These are phyloP conservation scores for Leccinum insolens DNA, from an alignment of 1,284 basidiomycete genomes.

Conservation along the genomic window DNA sequence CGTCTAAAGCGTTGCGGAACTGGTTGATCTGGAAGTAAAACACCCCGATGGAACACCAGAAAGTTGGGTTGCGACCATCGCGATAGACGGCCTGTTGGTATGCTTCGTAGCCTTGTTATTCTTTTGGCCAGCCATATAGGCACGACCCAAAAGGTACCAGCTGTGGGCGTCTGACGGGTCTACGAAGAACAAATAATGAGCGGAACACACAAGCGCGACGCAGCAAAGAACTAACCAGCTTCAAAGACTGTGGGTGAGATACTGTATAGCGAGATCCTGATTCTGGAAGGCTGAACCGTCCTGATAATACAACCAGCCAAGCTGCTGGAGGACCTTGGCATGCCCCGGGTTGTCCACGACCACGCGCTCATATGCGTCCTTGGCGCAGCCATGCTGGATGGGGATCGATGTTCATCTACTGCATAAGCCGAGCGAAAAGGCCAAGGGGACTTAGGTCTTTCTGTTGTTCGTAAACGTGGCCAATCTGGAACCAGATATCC, in stretches of 20 bases:
- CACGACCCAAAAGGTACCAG: conserved; percentile 98
- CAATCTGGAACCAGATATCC: conserved; percentile 99
- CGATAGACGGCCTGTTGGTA: conserved; percentile 99
- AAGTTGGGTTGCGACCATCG: conserved; percentile 97
- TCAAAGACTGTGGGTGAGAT: conserved; percentile 80
- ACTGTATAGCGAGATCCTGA: conserved; percentile 92
- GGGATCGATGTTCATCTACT: conserved; percentile 8
- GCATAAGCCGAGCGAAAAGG: neutral
- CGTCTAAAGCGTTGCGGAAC: conserved; percentile 96
- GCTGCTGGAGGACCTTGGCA: conserved; percentile 96
- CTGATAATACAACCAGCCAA: conserved; percentile 98
- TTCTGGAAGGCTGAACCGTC: conserved; percentile 93
- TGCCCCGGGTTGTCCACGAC: conserved; percentile 92
- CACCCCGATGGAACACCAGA: conserved; percentile 99
- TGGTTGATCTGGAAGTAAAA: conserved; percentile 99
- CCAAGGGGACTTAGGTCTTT: conserved; percentile 72
- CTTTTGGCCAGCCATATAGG: conserved; percentile 99
- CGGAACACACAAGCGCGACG: neutral
- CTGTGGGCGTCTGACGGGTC: conserved; percentile 97
- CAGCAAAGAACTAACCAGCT: neutral
- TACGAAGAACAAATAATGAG: conserved; percentile 31
- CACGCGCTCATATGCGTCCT: conserved; percentile 97
- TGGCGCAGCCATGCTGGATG: conserved; percentile 82
- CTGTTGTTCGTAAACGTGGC: conserved; percentile 97
- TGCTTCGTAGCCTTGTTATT: conserved; percentile 99